Evolutionary conservation across 78 protist genomes (phyloP).

Genomic region (Diacronema lutheri): DNA sequence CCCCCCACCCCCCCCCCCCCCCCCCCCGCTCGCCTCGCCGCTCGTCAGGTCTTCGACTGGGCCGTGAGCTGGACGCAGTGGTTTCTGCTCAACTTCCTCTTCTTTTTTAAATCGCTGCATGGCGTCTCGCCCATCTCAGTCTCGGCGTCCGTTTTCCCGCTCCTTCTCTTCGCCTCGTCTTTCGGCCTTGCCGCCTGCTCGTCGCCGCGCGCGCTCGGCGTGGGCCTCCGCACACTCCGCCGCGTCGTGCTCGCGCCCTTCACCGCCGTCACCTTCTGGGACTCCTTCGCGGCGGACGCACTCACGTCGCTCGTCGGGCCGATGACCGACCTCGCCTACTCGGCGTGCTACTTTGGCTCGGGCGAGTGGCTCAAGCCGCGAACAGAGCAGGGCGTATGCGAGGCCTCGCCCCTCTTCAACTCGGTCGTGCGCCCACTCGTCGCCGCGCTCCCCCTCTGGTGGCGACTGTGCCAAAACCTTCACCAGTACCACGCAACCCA

Average conservation of each 20-base stretch:
- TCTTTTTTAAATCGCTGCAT: not conserved
- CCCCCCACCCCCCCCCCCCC: too few species aligned
- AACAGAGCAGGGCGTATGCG: not conserved
- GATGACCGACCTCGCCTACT: not conserved
- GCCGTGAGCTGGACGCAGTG: not conserved
- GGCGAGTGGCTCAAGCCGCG: not conserved
- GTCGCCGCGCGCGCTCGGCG: not conserved
- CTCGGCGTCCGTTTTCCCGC: not conserved
- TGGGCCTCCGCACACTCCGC: too few species aligned
- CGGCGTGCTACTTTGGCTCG: not conserved
- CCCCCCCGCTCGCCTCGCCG: too few species aligned
- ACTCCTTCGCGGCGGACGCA: constrained; percentile 22
- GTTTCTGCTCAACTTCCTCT: not conserved
- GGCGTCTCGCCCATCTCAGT: not conserved
- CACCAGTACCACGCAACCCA: constrained; percentile 1
- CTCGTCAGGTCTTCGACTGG: not conserved
- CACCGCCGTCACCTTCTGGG: constrained; percentile 18
- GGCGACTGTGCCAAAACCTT: constrained; percentile 31
- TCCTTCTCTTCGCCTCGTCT: not conserved
- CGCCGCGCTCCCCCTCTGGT: constrained; percentile 25
- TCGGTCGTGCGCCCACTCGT: not conserved
- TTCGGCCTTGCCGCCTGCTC: not conserved
- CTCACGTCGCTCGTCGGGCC: constrained; percentile 31
- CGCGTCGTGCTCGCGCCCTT: not conserved
- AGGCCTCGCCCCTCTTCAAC: too few species aligned